A percentile compares a stretch with the other conserved stretches of the same genome.
Evolutionary conservation across 139 green algal species (phyloP).

Genomic region (Micractinium conductrix): DNA sequence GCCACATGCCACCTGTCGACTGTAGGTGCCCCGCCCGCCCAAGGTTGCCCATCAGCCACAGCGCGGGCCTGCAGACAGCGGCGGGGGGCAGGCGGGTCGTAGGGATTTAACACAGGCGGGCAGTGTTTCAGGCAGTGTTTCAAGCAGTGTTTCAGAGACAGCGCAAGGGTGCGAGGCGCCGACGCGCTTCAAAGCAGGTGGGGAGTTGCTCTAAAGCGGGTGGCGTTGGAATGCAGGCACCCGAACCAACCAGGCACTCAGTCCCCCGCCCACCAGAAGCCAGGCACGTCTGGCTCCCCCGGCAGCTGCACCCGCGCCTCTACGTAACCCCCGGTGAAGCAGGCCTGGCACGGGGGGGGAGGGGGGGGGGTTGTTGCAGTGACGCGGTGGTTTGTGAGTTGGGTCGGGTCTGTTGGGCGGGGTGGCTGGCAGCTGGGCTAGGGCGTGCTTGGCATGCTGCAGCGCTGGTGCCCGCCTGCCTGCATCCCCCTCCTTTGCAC

Average conservation of each 20-base stretch:
- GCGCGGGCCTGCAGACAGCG: constrained; percentile 23
- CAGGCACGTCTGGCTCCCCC: constrained; percentile 41
- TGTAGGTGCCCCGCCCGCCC: constrained; percentile 52
- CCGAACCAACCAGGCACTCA: background rate
- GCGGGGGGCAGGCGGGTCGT: too few relatives aligned
- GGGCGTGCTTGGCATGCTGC: background rate
- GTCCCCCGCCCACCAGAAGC: constrained; percentile 50
- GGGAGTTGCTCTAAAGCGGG: background rate
- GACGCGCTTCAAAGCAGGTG: background rate
- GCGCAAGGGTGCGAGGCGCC: background rate
- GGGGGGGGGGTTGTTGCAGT: background rate
- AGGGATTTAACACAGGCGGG: too few relatives aligned
- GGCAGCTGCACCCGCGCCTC: constrained; percentile 58
- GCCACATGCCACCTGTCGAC: constrained; percentile 54
- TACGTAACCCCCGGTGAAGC: constrained; percentile 55
- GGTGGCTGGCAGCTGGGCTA: too few relatives aligned
- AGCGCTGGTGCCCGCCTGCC: too few relatives aligned
- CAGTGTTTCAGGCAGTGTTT: background rate
- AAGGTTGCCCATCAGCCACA: constrained; percentile 58
- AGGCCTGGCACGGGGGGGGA: background rate
- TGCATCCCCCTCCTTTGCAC: too few relatives aligned
- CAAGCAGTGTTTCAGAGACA: background rate
- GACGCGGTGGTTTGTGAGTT: too few relatives aligned
- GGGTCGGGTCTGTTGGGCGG: too few relatives aligned
- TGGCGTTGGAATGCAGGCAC: background rate